Evolutionary conservation across 2,329 filamentous ascomycete genomes (phyloP).

Genomic region (Botrytis paeoniae): DNA sequence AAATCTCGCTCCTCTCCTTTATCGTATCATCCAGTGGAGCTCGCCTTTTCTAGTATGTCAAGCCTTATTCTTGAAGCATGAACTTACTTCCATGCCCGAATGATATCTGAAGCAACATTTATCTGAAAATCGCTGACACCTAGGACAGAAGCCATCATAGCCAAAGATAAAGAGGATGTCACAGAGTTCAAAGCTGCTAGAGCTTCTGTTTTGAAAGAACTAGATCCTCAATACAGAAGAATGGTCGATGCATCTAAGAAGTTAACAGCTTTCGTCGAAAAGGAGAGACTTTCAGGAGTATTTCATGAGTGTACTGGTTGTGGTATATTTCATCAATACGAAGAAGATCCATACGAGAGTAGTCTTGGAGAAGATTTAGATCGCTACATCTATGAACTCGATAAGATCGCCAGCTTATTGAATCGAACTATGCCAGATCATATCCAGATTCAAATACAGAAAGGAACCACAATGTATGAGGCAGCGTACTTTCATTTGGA

Average conservation of each 20-base stretch:
- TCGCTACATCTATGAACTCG: slow-evolving; percentile 19
- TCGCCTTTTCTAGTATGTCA: slow-evolving; percentile 14
- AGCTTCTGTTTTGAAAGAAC: neutral
- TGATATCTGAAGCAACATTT: neutral
- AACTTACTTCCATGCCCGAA: neutral
- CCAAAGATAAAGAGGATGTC: slow-evolving; percentile 10
- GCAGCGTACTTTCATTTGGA: neutral
- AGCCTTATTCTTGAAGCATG: neutral
- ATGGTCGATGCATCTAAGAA: slow-evolving; percentile 12
- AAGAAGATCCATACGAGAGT: slow-evolving; percentile 5
- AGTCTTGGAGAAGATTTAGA: slow-evolving; percentile 4
- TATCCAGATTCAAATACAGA: slow-evolving; percentile 3
- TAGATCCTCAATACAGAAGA: slow-evolving; percentile 20
- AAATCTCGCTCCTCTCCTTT: neutral
- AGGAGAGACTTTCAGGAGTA: neutral
- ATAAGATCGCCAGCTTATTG: slow-evolving; percentile 9
- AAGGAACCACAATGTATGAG: slow-evolving; percentile 16
- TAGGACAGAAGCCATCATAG: neutral
- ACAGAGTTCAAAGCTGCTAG: slow-evolving; percentile 15
- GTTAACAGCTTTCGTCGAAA: slow-evolving; percentile 14
- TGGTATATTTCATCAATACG: slow-evolving; percentile 12
- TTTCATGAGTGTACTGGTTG: slow-evolving; percentile 13
- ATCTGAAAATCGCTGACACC: neutral
- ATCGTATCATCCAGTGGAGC: slow-evolving; percentile 14
- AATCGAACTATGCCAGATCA: slow-evolving; percentile 12